Evolutionary conservation across 1,139 yeast genomes (phyloP).

Genomic region (Magnusiomyces suaveolens): DNA sequence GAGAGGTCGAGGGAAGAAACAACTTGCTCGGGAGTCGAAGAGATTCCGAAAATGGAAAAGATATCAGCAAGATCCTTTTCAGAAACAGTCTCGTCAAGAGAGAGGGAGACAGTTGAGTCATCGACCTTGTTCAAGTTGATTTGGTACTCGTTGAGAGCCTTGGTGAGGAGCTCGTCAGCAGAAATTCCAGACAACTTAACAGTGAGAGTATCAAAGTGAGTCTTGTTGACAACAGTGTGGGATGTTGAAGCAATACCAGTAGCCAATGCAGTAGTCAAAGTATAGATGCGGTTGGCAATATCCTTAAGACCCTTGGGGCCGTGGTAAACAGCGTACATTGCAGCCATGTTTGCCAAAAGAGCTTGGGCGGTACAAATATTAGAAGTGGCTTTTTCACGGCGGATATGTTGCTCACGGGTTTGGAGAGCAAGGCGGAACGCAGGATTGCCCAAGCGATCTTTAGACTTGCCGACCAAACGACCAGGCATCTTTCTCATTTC

Average conservation of each 20-base stretch:
- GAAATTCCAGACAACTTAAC: constrained; percentile 41
- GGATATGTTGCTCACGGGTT: constrained; percentile 96
- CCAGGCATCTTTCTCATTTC: constrained; percentile 94
- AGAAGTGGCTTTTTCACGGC: constrained; percentile 94
- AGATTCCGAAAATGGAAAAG: constrained; percentile 39
- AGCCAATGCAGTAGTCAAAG: constrained; percentile 49
- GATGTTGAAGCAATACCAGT: constrained; percentile 27
- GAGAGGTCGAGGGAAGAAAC: constrained; percentile 13
- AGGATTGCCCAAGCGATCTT: constrained; percentile 79
- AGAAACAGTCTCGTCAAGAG: constrained; percentile 80
- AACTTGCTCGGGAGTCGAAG: constrained; percentile 15
- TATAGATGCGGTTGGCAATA: constrained; percentile 72
- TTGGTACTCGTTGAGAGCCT: constrained; percentile 52
- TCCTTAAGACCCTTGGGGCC: constrained; percentile 80
- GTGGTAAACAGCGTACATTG: constrained; percentile 93
- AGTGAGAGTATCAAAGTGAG: constrained; percentile 85
- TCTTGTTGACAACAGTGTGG: constrained; percentile 47
- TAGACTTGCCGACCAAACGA: constrained; percentile 84
- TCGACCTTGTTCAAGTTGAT: constrained; percentile 70
- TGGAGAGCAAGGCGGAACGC: constrained; percentile 91
- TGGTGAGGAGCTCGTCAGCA: constrained; percentile 47
- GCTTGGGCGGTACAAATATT: constrained; percentile 98
- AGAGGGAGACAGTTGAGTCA: constrained; percentile 53
- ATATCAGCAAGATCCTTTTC: constrained; percentile 51
- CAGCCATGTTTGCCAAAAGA: constrained; percentile 84